Conservation (phyloP, 1,284 basidiomycete species). For the Rhodotorula sp. region DNA sequence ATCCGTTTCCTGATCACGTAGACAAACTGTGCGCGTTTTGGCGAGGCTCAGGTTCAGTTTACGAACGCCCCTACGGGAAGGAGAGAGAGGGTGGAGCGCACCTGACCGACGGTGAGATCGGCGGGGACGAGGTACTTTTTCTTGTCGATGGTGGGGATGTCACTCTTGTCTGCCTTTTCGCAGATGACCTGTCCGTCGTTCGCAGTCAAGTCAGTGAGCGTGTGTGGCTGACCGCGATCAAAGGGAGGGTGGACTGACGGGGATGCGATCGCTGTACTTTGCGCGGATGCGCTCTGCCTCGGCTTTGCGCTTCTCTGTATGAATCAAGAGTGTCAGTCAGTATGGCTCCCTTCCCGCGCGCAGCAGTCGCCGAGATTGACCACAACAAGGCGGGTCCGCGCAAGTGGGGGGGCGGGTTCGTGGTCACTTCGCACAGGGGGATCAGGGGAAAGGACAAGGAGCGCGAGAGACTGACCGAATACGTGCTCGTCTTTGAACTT, state of each 20-base stretch:
- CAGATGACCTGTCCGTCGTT: constrained; percentile 80
- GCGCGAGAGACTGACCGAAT: constrained; percentile 66
- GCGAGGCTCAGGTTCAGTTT: too few relatives aligned
- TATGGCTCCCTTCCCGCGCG: too few relatives aligned
- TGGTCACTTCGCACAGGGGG: not conserved
- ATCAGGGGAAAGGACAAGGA: not conserved
- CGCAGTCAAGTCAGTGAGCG: accelerated
- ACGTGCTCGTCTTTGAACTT: constrained; percentile 99
- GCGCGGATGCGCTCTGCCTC: constrained; percentile 77
- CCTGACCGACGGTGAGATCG: constrained; percentile 80
- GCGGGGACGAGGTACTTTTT: constrained; percentile 99
- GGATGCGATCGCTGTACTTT: constrained; percentile 98
- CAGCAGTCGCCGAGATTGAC: not conserved
- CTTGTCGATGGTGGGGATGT: constrained; percentile 99
- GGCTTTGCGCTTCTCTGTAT: constrained; percentile 92
- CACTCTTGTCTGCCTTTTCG: constrained; percentile 98
- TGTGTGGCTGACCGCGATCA: too few relatives aligned
- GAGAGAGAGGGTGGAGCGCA: constrained; percentile 10
- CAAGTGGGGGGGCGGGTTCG: not conserved
- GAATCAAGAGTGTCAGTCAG: not conserved
- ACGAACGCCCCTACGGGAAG: too few relatives aligned
- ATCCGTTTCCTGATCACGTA: constrained; percentile 99
- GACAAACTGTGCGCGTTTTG: constrained; percentile 67
- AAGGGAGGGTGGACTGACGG: constrained; percentile 60
- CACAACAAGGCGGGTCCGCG: not conserved